Conservation (phyloP, 805 yeast species). For the Barnettozyma botsteinii region DNA sequence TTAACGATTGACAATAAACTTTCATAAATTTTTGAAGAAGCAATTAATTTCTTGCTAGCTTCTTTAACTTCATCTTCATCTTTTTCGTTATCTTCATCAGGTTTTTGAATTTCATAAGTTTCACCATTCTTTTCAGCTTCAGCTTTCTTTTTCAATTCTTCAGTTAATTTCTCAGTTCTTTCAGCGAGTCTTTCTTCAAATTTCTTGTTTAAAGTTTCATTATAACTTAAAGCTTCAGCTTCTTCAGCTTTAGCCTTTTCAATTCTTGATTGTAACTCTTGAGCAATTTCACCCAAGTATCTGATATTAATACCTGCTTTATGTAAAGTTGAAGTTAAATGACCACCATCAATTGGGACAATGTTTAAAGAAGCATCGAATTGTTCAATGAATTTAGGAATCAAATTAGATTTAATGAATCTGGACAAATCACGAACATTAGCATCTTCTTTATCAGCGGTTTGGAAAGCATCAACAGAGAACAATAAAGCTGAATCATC, state of each 20-base stretch:
- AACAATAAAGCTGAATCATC: conserved; percentile 41
- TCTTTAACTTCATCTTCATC: conserved; percentile 13
- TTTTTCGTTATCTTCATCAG: conserved; percentile 20
- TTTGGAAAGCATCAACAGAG: conserved; percentile 55
- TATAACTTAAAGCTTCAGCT: conserved; percentile 17
- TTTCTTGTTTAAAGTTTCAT: conserved; percentile 19
- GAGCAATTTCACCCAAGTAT: conserved; percentile 67
- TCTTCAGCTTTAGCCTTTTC: conserved; percentile 24
- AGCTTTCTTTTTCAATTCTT: conserved; percentile 19
- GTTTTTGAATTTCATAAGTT: conserved; percentile 2
- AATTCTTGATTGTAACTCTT: conserved; percentile 25
- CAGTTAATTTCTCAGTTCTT: conserved; percentile 13
- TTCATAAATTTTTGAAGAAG: conserved; percentile 12
- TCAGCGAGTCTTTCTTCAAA: conserved; percentile 15
- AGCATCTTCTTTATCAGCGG: conserved; percentile 39
- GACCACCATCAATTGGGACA: conserved; percentile 75
- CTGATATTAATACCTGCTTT: conserved; percentile 82
- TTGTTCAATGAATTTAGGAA: conserved; percentile 52
- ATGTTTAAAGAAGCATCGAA: conserved; percentile 44
- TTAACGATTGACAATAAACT: conserved; percentile 14
- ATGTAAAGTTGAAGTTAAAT: conserved; percentile 65
- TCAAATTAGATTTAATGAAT: conserved; percentile 50
- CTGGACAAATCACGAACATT: conserved; percentile 62
- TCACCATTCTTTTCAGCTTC: conserved; percentile 24
- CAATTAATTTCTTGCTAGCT: conserved; percentile 3